phyloP scores from a whole-genome alignment of 371 early-diverging fungal species.

The Parasitella parasitica region DNA sequence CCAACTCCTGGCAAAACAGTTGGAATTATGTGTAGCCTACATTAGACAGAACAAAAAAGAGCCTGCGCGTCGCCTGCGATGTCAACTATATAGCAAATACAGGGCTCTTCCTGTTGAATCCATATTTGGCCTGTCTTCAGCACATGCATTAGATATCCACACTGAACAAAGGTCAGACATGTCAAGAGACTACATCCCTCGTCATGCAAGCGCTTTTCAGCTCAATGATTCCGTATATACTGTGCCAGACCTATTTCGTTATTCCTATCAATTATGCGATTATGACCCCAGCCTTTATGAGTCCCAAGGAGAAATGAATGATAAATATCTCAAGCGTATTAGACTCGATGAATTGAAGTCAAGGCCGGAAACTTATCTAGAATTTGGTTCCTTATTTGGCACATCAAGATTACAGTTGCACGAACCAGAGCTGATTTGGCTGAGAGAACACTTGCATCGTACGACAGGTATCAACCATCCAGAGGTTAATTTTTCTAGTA shows the following conservation, averaged over 20 bases:
- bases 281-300: neutral
- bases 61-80: neutral
- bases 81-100: conserved; percentile 28
- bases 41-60: conserved; percentile 12
- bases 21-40: neutral
- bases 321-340: neutral
- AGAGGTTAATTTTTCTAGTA: conserved; percentile 18
- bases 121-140: conserved; percentile 30
- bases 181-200: neutral
- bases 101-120: conserved; percentile 27
- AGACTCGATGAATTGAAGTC: neutral
- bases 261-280: conserved; percentile 6
- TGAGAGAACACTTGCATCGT: conserved; percentile 20
- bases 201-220: neutral
- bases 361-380: conserved; percentile 31
- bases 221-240: conserved; percentile 9
- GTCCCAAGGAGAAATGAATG: neutral
- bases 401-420: conserved; percentile 24
- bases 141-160: neutral
- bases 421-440: conserved; percentile 5
- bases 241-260: conserved; percentile 24
- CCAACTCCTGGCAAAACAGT: neutral
- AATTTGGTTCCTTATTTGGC: conserved; percentile 43
- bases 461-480: conserved; percentile 33
- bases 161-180: neutral